Base-by-base conservation (phyloP, 1,284 basidiomycete genomes). In the Pseudozyma sp. region DNA sequence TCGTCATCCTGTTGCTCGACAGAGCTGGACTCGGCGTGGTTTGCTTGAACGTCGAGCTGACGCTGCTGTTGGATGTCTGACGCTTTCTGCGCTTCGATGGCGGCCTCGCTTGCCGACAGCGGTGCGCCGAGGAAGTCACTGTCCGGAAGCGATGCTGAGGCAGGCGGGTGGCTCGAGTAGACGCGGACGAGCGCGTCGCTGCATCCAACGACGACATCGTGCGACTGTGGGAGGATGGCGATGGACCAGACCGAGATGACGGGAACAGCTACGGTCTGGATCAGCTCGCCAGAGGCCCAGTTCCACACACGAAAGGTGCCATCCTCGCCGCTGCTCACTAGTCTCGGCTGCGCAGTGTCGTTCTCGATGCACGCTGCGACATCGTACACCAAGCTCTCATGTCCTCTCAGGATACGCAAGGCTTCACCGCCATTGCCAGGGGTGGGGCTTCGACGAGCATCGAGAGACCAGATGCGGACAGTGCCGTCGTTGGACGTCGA, bases 181-280 rank as follows among this genome's bases (percentile, higher is more conserved):
- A 79, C 51, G 8, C 77, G 70, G 3, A 79, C 64, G 3, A 64
- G 53, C 16, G 63, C 64, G 42, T 79, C 77, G 35, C 59, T 68
- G 45, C 61, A 59, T 0, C 71, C 77, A 2, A 74, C 57, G 6
- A 72, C 75, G 30, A 79, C 56, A 29, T 79, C 75, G 29, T 58
- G 54, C 7, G 62, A 64, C 16, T 31, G 24, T 1, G 71, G 71
- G 1, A 79, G 54, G 0, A 66, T 53, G 9, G 56, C 66, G 7
- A 79, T 61, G 10, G 54, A 55, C 77, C 77, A 79, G 5, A 70
- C 69, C 3, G 75, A 74, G 7, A 65, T 47, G 2, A 68, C 75
- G 5, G 75, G 75, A 2, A 72, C 60, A 1, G 51, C 45, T 4
- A 79, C 54, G 0, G 67, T 70, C 19, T 63, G 45, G 10, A 62